Base-by-base conservation (phyloP, 441 rosid genomes). In the Manihot esculenta region DNA sequence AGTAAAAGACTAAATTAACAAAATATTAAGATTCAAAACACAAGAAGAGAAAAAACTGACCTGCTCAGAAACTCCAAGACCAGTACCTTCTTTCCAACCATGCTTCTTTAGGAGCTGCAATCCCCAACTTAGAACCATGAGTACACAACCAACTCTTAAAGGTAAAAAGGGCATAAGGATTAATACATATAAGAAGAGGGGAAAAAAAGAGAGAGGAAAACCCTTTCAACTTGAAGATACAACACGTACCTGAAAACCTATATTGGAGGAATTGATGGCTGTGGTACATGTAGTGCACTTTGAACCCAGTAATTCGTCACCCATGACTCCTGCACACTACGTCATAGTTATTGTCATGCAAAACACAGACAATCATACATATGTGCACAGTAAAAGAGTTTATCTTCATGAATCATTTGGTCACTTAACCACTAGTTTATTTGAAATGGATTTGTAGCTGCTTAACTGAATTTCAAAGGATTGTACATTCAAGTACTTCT, bases 11-110 rank as follows among this genome's bases (percentile, higher is more conserved):
- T 10, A 56, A 13, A 17, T 7, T 13, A 61, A 61, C 15, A 24
- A 8, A 8, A 7, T 41, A 7, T 21, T 11, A 24, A 10, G 4
- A 5, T n/a, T 20, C 1, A 24, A 70, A 33, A 7, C 5, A 33
- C 17, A 61, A 15, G 18, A 27, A 24, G 44, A 13, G 30, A 61
- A 50, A 10, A 50, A 21, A 48, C 57, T 55, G 59, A 87, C 97
- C 89, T 89, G 94, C 82, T 88, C 84, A 64, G 82, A 78, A 64
- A 84, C 20, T 65, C 98, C 97, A 70, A 93, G 93, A 80, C 97
- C 95, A 42, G 86, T 82, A 67, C 97, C 98, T 86, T 90, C 98
- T 81, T 86, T 89, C 98, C 98, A 92, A 9, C 98, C 97, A 71
- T 90, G 97, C 84, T 90, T 92, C 87, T 87, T 90, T 71, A 90